phyloP scores from a whole-genome alignment of 2,329 filamentous ascomycete species.

The Thielaviopsis populi region DNA sequence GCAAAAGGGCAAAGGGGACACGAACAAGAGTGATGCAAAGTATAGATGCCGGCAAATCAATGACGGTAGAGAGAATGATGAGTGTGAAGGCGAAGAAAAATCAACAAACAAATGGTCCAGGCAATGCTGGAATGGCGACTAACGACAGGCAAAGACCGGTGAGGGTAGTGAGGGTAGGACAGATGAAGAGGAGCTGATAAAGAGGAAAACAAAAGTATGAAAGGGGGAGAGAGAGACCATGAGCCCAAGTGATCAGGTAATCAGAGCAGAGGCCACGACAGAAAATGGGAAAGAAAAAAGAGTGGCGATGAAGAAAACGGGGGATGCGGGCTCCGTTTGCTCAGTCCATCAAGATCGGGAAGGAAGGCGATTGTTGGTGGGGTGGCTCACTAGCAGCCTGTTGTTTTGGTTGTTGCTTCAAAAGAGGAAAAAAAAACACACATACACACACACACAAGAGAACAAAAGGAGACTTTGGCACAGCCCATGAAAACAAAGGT shows the following conservation, averaged over 20 bases:
- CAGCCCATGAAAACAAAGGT: neutral
- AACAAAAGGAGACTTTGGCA: slow-evolving; percentile 11
- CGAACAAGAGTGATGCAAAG: slow-evolving; percentile 7
- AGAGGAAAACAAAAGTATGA: neutral
- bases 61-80: neutral
- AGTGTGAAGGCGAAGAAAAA: neutral
- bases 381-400: slow-evolving; percentile 1
- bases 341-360: neutral
- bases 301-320: neutral
- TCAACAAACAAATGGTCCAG: neutral
- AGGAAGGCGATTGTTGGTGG: slow-evolving; percentile 1
- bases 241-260: neutral
- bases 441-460: slow-evolving; percentile 6
- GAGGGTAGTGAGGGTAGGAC: neutral
- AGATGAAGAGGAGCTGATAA: neutral
- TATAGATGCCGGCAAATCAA: slow-evolving; percentile 5
- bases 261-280: neutral
- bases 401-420: slow-evolving; percentile 7
- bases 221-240: neutral
- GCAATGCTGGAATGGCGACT: slow-evolving; percentile 5
- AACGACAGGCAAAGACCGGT: neutral
- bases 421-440: slow-evolving; percentile 8
- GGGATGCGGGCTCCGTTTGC: neutral
- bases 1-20: neutral
- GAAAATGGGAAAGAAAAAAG: neutral